Conservation (phyloP, 2,329 filamentous ascomycete genomes). For the Xylariaceae sp. region DNA sequence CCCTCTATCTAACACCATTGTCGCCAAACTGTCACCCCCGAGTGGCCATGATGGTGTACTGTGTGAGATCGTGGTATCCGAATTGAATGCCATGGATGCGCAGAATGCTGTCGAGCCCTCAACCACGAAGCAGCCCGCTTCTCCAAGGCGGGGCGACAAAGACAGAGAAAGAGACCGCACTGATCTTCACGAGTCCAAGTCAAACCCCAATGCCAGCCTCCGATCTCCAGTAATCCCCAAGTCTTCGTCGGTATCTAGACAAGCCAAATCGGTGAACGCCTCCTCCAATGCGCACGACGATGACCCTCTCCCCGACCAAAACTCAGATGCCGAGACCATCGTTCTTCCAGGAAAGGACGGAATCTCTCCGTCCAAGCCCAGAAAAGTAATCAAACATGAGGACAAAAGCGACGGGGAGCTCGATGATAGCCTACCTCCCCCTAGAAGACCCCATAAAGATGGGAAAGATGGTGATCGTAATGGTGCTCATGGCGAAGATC, state of each 20-base stretch:
- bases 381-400: conserved; percentile 62
- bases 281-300: conserved; percentile 36
- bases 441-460: conserved; percentile 33
- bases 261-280: conserved; percentile 23
- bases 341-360: conserved; percentile 63
- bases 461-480: conserved; percentile 22
- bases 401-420: conserved; percentile 56
- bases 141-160: conserved; percentile 40
- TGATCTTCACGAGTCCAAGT: conserved; percentile 25
- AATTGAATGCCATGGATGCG: conserved; percentile 66
- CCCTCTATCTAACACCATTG: conserved; percentile 11
- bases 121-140: conserved; percentile 55
- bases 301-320: conserved; percentile 47
- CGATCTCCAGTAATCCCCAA: conserved; percentile 18
- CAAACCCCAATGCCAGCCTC: conserved; percentile 17
- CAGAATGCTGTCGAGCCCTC: conserved; percentile 62
- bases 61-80: conserved; percentile 39
- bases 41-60: conserved; percentile 57
- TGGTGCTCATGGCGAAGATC: conserved; percentile 28
- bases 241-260: conserved; percentile 24
- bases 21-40: conserved; percentile 28
- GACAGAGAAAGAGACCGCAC: conserved; percentile 32
- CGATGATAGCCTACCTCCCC: conserved; percentile 25
- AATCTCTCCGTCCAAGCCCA: conserved; percentile 58
- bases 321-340: conserved; percentile 70